These are phyloP conservation scores for Peterozyma xylosa DNA, from an alignment of 805 yeast species.

Conservation along the genomic window DNA sequence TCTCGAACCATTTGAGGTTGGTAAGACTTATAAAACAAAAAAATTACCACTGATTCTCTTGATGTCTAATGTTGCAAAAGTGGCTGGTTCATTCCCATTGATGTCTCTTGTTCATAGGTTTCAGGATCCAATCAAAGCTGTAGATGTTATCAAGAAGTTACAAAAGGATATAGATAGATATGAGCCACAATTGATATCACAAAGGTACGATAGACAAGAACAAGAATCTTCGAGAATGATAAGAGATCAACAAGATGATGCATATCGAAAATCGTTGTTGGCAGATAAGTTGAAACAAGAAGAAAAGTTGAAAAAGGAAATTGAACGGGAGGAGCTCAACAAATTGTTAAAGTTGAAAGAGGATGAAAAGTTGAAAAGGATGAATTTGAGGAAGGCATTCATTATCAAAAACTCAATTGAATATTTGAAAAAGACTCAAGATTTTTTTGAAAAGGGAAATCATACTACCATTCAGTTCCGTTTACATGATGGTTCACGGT, in stretches of 20 bases:
- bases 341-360: conserved; percentile 14
- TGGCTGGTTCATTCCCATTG: conserved; percentile 37
- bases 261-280: conserved; percentile 53
- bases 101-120: conserved; percentile 39
- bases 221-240: conserved; percentile 49
- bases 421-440: conserved; percentile 1
- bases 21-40: conserved; percentile 42
- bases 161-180: conserved; percentile 41
- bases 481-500: conserved; percentile 43
- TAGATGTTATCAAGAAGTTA: conserved; percentile 23
- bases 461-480: conserved; percentile 43
- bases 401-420: conserved; percentile 13
- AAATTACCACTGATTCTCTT: conserved; percentile 48
- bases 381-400: conserved; percentile 15
- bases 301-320: conserved; percentile 26
- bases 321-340: conserved; percentile 13
- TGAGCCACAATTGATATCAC: conserved; percentile 53
- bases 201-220: conserved; percentile 55
- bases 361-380: conserved; percentile 9
- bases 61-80: conserved; percentile 49
- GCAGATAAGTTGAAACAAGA: conserved; percentile 48
- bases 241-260: conserved; percentile 58
- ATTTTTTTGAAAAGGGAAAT: conserved; percentile 19
- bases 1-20: conserved; percentile 62
- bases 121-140: conserved; percentile 13